Evolutionary conservation across 495 filamentous ascomycete genomes (phyloP).

Genomic region (Penicillium samsonianum): DNA sequence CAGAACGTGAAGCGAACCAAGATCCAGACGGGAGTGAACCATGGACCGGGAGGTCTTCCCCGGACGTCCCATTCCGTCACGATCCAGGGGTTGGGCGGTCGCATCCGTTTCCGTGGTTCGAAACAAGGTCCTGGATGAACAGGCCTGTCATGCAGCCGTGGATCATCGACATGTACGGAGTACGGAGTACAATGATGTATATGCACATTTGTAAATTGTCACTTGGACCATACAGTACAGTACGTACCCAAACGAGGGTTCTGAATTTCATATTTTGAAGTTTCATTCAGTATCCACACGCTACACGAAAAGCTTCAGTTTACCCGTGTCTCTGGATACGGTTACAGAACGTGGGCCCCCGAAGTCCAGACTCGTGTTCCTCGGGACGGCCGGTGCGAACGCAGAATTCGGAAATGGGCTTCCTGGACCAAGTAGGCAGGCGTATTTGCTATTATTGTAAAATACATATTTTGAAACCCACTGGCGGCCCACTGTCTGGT

Average conservation of each 20-base stretch:
- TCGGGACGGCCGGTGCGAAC: slow-evolving; percentile 16
- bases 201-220: background rate
- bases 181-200: background rate
- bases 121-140: background rate
- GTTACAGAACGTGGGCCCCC: slow-evolving; percentile 3
- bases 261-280: background rate
- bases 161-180: background rate
- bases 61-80: slow-evolving; percentile 23
- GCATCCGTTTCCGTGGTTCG: slow-evolving; percentile 4
- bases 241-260: background rate
- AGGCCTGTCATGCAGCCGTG: background rate
- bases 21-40: slow-evolving; percentile 30
- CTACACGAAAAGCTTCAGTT: slow-evolving; percentile 7
- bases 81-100: slow-evolving; percentile 17
- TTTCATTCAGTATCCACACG: slow-evolving; percentile 2
- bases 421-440: slow-evolving; percentile 16
- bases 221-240: background rate
- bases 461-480: slow-evolving; percentile 7
- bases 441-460: slow-evolving; percentile 8
- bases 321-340: slow-evolving; percentile 9
- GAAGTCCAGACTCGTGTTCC: slow-evolving; percentile 14
- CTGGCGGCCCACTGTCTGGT: slow-evolving; percentile 6
- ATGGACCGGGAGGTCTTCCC: slow-evolving; percentile 28
- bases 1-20: slow-evolving; percentile 12
- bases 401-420: slow-evolving; percentile 7